phyloP scores from a whole-genome alignment of 140 eudicot species.

The Anethum foeniculum region DNA sequence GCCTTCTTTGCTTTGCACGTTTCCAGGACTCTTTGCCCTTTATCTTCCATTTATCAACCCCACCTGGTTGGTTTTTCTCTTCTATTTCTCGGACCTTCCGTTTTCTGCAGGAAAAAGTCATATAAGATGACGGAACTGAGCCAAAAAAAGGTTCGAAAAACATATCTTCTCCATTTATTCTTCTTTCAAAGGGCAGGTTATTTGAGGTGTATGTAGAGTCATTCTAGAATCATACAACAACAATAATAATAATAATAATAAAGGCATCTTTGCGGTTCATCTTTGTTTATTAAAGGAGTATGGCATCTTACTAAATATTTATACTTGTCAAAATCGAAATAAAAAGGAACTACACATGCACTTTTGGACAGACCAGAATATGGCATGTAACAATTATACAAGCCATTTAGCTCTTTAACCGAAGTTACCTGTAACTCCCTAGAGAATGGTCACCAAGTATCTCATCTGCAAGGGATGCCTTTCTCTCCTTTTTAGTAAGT shows the following conservation, averaged over 20 bases:
- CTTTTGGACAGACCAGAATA: background rate
- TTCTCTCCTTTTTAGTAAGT: constrained; percentile 96
- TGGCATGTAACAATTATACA: background rate
- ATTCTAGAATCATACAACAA: background rate
- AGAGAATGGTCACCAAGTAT: constrained; percentile 57
- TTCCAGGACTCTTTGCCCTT: constrained; percentile 46
- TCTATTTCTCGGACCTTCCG: constrained; percentile 90
- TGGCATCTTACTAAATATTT: background rate
- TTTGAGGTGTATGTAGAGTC: background rate
- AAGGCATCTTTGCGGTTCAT: background rate
- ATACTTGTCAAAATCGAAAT: background rate
- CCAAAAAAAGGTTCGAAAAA: background rate
- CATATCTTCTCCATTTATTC: background rate
- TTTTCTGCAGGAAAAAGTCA: constrained; percentile 40
- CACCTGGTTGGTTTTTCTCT: constrained; percentile 47
- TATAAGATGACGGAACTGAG: background rate
- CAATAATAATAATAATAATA: background rate
- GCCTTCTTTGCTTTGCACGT: constrained; percentile 64
- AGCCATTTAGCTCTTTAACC: background rate
- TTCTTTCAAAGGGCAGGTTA: background rate
- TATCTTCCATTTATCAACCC: constrained; percentile 78
- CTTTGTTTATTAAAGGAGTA: background rate
- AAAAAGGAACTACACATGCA: background rate
- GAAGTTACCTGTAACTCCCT: constrained; percentile 46
- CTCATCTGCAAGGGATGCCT: constrained; percentile 83